Base-by-base conservation (phyloP, 83 land plant species). In the Picea abies region DNA sequence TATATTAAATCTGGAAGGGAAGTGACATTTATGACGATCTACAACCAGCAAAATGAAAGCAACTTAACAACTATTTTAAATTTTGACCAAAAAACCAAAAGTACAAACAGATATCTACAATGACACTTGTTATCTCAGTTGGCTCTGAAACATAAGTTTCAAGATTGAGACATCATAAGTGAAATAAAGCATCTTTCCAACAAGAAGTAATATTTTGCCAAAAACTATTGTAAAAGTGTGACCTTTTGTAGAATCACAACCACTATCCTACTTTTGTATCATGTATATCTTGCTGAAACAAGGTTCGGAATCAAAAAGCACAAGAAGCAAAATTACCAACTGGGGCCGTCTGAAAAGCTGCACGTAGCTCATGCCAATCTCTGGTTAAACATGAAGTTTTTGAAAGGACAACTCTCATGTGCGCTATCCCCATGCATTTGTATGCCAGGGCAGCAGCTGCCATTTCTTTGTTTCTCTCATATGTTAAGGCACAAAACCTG, bases 361-460 rank as follows among this genome's bases (percentile, higher is more conserved):
- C 79, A 61, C 89, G 99, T 83, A 97, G 75, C 63, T 96, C 99
- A 56, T 83, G 83, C 12, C 94, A 87, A 81, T 92, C 95, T 87
- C 90, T 84, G 66, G 79, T 87, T 32, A 94, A 85, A 83, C 63
- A 78, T 19, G 84, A 25, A 64, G 88, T 87, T 32, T 93, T 93
- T 3, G 85, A 92, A 65, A 87, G 86, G 76, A 93, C 82, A 25
- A 91, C 94, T 83, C 98, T 88, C 89, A 93, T 87, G 70, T 93
- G 92, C 60, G 99, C 99, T 41, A 98, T 91, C 77, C 96, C 98
- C 85, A 90, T 89, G 80, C 97, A 96, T 78, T 95, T 98, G 85
- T 94, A 96, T 68, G 99, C 98, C 60, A 98, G 84, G 44, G 97
- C 94, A 89, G 99, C 97, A 84, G 94, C 89, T 81, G 95, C 91